These are phyloP conservation scores for Citrullus amarus DNA, from an alignment of 306 rosid genomes.

Conservation along the genomic window DNA sequence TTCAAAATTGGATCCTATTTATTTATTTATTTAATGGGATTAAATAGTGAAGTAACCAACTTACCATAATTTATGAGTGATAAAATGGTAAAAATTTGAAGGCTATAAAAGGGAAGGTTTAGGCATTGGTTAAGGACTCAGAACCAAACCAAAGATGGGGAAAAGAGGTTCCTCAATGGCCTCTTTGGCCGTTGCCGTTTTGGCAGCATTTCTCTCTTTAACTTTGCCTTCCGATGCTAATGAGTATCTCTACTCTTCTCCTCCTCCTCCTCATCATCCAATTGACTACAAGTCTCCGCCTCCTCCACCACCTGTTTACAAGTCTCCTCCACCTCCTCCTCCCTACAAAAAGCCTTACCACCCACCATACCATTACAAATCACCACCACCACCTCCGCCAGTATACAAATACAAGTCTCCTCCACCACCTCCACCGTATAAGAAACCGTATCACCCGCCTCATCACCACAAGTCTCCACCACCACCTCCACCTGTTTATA, in stretches of 20 bases:
- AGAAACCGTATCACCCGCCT: background rate
- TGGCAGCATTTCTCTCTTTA: background rate
- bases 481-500: background rate
- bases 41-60: background rate
- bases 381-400: background rate
- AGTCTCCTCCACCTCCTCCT: background rate
- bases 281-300: background rate
- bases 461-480: background rate
- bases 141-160: background rate
- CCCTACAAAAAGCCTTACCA: background rate
- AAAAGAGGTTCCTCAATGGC: conserved; percentile 8
- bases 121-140: background rate
- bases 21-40: background rate
- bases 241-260: conserved; percentile 5
- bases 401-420: background rate
- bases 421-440: background rate
- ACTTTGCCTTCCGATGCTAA: background rate
- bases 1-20: conserved; percentile 2
- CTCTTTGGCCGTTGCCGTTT: background rate
- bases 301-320: background rate
- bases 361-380: background rate
- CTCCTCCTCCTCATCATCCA: background rate
- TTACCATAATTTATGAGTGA: background rate
- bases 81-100: background rate
- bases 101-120: background rate